phyloP scores from a whole-genome alignment of 176 grass and related monocot genomes.

The Carex myosuroides region DNA sequence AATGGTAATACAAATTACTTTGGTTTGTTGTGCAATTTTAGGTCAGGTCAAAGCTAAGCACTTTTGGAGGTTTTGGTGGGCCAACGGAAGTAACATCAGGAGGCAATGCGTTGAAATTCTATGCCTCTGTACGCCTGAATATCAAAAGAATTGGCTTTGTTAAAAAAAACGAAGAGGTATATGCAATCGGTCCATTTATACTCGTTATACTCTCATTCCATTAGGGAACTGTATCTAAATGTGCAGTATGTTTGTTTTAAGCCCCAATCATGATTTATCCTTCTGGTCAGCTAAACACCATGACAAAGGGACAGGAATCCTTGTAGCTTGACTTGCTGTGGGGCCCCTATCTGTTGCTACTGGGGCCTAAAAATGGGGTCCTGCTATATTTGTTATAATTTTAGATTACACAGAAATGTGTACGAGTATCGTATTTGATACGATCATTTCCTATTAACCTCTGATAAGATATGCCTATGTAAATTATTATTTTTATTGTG shows the following conservation, averaged over 20 bases:
- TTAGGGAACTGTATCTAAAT: neutral
- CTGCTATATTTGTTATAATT: neutral
- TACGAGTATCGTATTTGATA: neutral
- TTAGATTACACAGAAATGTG: neutral
- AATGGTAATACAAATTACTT: neutral
- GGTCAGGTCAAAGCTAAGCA: constrained; percentile 71
- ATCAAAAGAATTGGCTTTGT: constrained; percentile 78
- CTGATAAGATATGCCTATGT: neutral
- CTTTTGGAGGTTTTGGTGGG: constrained; percentile 91
- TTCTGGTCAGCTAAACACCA: neutral
- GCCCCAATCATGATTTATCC: neutral
- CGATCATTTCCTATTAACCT: neutral
- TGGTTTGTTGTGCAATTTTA: constrained; percentile 23
- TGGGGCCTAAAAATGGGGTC: neutral
- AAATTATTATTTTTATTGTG: neutral
- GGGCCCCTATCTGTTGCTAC: neutral
- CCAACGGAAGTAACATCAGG: constrained; percentile 88
- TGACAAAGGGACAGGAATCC: neutral
- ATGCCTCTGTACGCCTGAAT: constrained; percentile 86
- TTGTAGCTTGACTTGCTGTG: neutral
- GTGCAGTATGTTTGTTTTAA: neutral
- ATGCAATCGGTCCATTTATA: neutral
- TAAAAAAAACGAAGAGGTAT: constrained; percentile 96
- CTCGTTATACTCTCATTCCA: neutral
- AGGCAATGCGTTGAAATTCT: constrained; percentile 94